Conservation (phyloP, 2,329 filamentous ascomycete species). For the Colletotrichum orbiculare region DNA sequence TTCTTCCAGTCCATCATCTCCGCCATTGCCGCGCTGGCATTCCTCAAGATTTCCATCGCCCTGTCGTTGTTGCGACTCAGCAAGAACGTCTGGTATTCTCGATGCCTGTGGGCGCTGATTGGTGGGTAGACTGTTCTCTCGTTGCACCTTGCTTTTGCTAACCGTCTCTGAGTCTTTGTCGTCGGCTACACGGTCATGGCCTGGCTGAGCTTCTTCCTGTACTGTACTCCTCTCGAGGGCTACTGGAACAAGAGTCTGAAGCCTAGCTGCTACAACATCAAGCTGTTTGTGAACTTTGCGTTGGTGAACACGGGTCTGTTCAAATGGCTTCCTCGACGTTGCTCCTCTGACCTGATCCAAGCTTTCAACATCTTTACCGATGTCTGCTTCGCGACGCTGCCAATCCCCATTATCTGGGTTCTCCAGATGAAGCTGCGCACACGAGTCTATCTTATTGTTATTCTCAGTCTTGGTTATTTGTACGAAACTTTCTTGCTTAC, state of each 20-base stretch:
- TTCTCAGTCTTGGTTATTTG: conserved; percentile 56
- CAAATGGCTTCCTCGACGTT: not conserved
- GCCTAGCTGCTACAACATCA: conserved; percentile 37
- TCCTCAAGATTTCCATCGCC: conserved; percentile 42
- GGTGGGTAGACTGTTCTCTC: conserved; percentile 11
- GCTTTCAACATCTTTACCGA: conserved; percentile 57
- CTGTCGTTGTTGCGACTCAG: conserved; percentile 40
- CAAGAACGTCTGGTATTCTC: conserved; percentile 41
- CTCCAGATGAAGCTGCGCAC: conserved; percentile 53
- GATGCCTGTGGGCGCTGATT: conserved; percentile 40
- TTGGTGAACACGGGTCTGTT: conserved; percentile 47
- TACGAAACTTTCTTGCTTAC: conserved; percentile 37
- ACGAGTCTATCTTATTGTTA: conserved; percentile 51
- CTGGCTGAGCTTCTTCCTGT: conserved; percentile 39
- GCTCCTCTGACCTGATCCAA: conserved; percentile 28
- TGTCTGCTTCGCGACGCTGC: conserved; percentile 54
- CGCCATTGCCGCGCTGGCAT: conserved; percentile 42
- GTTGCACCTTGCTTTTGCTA: not conserved
- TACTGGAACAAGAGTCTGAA: conserved; percentile 39
- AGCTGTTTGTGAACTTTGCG: conserved; percentile 49
- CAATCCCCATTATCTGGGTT: conserved; percentile 54
- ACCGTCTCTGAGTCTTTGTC: conserved; percentile 34
- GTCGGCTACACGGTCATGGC: conserved; percentile 39
- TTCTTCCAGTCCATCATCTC: conserved; percentile 60
- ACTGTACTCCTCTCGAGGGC: conserved; percentile 40